A percentile compares a stretch with the other conserved stretches of the same genome.
phyloP scores from a whole-genome alignment of 2,329 filamentous ascomycete genomes.

The Thielaviopsis musarum region DNA sequence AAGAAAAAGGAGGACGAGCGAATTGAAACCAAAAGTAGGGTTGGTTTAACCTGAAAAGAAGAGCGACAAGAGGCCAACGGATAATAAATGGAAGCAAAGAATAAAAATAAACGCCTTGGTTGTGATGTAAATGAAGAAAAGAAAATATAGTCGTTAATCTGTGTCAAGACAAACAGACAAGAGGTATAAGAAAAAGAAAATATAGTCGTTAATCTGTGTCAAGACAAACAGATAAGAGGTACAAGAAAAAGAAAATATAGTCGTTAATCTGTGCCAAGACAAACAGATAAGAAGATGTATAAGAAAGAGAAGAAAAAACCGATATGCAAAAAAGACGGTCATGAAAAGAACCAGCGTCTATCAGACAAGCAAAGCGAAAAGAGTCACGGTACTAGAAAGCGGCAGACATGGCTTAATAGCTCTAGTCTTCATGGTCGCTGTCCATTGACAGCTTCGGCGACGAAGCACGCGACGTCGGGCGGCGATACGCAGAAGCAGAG shows the following conservation, averaged over 20 bases:
- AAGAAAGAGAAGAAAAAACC: background rate
- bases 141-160: too few relatives aligned
- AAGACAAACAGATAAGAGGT: background rate
- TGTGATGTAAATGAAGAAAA: too few relatives aligned
- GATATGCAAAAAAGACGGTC: background rate
- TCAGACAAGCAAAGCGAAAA: background rate
- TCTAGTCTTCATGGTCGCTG: slow-evolving; percentile 10
- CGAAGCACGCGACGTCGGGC: slow-evolving; percentile 18
- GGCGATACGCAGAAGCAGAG: background rate
- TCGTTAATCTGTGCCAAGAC: too few relatives aligned
- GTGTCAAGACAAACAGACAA: too few relatives aligned
- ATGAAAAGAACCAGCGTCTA: background rate
- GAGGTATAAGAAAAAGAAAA: background rate
- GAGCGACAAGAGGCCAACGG: too few relatives aligned
- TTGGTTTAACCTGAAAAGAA: too few relatives aligned
- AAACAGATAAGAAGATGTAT: background rate
- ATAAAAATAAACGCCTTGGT: too few relatives aligned
- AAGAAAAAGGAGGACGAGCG: too few relatives aligned
- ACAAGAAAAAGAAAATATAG: background rate
- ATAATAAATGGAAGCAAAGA: too few relatives aligned
- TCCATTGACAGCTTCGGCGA: slow-evolving; percentile 16
- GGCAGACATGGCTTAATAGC: background rate
- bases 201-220: too few relatives aligned
- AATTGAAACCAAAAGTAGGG: too few relatives aligned
- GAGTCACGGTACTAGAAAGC: background rate